A percentile compares a stretch with the other conserved stretches of the same genome.
Evolutionary conservation across 805 yeast genomes (phyloP).

Genomic region (Sugiyamaella valdiviana): DNA sequence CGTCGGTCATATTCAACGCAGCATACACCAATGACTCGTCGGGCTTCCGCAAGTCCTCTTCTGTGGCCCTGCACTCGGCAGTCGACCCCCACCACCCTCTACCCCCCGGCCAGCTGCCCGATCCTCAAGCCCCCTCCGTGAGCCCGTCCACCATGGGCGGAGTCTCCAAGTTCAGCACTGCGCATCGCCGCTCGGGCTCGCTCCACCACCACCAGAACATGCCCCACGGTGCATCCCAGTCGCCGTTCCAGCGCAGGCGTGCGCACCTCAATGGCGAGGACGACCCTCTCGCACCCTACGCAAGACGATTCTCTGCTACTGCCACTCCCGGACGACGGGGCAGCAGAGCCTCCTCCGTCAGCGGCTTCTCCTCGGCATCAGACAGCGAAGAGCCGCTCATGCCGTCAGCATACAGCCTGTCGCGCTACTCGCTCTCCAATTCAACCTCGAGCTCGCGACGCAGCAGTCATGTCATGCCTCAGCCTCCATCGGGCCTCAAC

Average conservation of each 20-base stretch:
- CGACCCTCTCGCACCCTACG: constrained; percentile 2
- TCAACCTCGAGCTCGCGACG: constrained; percentile 21
- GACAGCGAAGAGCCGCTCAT: constrained; percentile 26
- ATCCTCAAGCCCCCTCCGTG: neutral
- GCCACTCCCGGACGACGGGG: constrained; percentile 6
- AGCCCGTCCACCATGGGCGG: constrained; percentile 3
- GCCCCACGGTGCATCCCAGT: neutral
- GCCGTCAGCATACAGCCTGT: constrained; percentile 18
- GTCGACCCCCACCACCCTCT: constrained; percentile 37
- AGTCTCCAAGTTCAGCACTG: neutral
- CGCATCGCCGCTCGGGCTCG: constrained; percentile 14
- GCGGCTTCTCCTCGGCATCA: constrained; percentile 24
- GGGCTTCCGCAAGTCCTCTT: constrained; percentile 22
- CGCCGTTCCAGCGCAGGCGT: constrained; percentile 4
- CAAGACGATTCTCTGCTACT: constrained; percentile 11
- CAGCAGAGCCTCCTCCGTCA: constrained; percentile 22
- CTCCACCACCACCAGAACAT: constrained; percentile 11
- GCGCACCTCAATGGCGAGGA: constrained; percentile 5
- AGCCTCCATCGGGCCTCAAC: neutral
- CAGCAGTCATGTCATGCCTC: constrained; percentile 14
- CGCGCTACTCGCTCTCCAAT: constrained; percentile 22
- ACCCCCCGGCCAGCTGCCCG: neutral
- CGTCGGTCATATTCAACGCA: constrained; percentile 20
- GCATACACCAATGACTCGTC: constrained; percentile 24
- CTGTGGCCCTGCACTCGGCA: constrained; percentile 10